These are phyloP conservation scores for Penicillium parvum DNA, from an alignment of 495 filamentous ascomycete species.

Conservation along the genomic window DNA sequence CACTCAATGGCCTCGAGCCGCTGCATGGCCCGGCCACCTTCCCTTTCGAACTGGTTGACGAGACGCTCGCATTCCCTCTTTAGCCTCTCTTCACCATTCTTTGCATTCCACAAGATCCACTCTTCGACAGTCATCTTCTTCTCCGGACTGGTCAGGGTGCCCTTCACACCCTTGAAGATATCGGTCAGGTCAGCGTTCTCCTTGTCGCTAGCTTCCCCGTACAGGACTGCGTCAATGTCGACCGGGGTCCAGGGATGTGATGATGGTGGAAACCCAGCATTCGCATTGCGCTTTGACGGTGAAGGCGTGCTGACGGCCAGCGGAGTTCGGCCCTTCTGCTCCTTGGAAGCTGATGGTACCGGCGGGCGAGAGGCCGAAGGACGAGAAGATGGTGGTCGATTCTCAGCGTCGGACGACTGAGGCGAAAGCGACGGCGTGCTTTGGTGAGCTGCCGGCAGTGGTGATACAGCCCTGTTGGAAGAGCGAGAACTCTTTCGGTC, in stretches of 20 bases:
- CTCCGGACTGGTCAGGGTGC: constrained; percentile 68
- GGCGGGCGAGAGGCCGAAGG: constrained; percentile 36
- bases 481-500: constrained; percentile 6
- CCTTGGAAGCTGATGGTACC: constrained; percentile 38
- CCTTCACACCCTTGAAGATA: constrained; percentile 43
- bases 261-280: constrained; percentile 52
- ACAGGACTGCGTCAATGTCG: constrained; percentile 62
- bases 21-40: constrained; percentile 72
- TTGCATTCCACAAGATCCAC: constrained; percentile 82
- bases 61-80: constrained; percentile 75
- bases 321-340: constrained; percentile 38
- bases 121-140: constrained; percentile 88
- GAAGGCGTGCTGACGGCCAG: constrained; percentile 58
- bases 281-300: constrained; percentile 60
- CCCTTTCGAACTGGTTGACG: constrained; percentile 72
- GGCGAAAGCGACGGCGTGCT: constrained; percentile 58
- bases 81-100: constrained; percentile 70
- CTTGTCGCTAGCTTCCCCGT: constrained; percentile 42
- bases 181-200: constrained; percentile 51
- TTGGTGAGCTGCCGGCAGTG: constrained; percentile 26
- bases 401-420: constrained; percentile 78
- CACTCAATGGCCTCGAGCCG: constrained; percentile 70
- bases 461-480: constrained; percentile 27
- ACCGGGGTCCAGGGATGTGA: constrained; percentile 64
- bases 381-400: constrained; percentile 64